Conservation (phyloP, 2,329 filamentous ascomycete species). For the Sclerotinia glacialis region DNA sequence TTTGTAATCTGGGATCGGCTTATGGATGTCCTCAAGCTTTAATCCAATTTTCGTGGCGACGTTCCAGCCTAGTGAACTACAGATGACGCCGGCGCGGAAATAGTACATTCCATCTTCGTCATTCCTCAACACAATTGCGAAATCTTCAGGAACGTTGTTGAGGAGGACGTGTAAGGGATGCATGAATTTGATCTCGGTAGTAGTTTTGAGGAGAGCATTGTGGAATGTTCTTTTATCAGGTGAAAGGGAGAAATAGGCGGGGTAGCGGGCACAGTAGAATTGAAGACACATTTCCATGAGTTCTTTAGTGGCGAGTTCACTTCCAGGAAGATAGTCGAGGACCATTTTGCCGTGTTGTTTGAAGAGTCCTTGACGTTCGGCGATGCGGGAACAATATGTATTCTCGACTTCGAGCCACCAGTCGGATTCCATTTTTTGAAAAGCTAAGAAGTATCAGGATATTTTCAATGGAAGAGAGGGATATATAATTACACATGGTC, state of each 20-base stretch:
- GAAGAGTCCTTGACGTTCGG: constrained; percentile 65
- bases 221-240: constrained; percentile 55
- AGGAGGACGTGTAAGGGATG: constrained; percentile 69
- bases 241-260: constrained; percentile 66
- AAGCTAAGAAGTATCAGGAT: constrained; percentile 49
- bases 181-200: constrained; percentile 57
- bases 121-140: constrained; percentile 71
- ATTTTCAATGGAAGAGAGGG: neutral
- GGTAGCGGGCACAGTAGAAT: constrained; percentile 76
- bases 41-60: constrained; percentile 70
- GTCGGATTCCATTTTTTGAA: constrained; percentile 74
- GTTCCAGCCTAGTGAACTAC: constrained; percentile 79
- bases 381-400: constrained; percentile 65
- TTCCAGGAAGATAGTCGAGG: constrained; percentile 67
- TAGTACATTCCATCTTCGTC: constrained; percentile 68
- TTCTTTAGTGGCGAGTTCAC: constrained; percentile 77
- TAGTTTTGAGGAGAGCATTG: constrained; percentile 65
- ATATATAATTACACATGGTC: constrained; percentile 71
- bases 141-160: constrained; percentile 81
- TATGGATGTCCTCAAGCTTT: constrained; percentile 68
- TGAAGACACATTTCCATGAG: constrained; percentile 84
- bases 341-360: constrained; percentile 60
- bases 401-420: constrained; percentile 89
- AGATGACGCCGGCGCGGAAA: constrained; percentile 73
- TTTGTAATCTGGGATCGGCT: constrained; percentile 75